Base-by-base conservation (phyloP, 805 yeast species). In the Starmerella kuoi region DNA sequence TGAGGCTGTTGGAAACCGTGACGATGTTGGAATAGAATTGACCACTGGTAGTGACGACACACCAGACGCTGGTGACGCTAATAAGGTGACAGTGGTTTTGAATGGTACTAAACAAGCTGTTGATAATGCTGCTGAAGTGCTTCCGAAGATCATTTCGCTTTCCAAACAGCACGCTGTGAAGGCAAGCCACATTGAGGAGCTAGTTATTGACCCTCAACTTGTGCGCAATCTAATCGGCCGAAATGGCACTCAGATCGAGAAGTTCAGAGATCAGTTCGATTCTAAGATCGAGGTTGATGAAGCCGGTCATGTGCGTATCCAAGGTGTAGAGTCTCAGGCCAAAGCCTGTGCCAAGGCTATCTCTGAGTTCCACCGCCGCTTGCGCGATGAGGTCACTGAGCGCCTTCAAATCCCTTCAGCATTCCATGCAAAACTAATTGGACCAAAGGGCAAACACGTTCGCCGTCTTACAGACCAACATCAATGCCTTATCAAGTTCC, bases 211-310 rank as follows among this genome's bases (percentile, higher is more conserved):
- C 48, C 61, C 76, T 2, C 64, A 68, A 39, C 73, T 76, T 37
- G 65, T 88, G 46, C 72, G 91, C 23, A 77, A 91, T 62, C 68
- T 93, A 41, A 85, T 91, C 61, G 99, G 99, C 52, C 81, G 79
- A 58, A 81, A 75, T 47, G 98, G 99, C 42, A 65, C 83, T 33
- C 75, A 76, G 57, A 64, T 91, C 56, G 73, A 74, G 52, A 66
- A 73, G 38, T 60, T 85, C 46, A 71, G 80, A 49, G 83, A 80
- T 8, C 79, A 81, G 55, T 84, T 68, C 54, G 84, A 77, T 37
- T 84, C 82, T 51, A 72, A 71, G 52, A 70, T 91, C 48, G 94
- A 87, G 55, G 77, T 85, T 41, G 74, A 73, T 39, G 77, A 73
- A 37, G 66, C 64, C 12, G 72, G 73, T 27, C 66, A 66, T 21